Base-by-base conservation (phyloP, 768 basidiomycete genomes). In the Collybia nuda region DNA sequence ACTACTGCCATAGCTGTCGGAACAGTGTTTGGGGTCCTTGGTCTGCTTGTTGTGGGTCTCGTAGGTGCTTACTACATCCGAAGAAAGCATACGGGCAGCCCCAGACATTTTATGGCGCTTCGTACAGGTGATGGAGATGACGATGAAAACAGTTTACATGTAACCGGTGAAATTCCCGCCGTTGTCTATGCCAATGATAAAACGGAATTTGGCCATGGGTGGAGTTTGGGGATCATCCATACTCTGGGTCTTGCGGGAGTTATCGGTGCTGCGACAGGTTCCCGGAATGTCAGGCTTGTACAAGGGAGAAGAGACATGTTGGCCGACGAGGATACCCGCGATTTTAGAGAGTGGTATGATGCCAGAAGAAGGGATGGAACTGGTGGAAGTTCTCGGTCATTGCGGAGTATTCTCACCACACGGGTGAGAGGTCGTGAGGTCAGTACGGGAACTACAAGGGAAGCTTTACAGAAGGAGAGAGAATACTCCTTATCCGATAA, bases 301-400 rank as follows among this genome's bases (percentile, higher is more conserved):
- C 55, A 58, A 19, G 57, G 72, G 47, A 75, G 88, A 24, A 75
- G 78, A 24, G 87, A 91, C 61, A 90, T 91, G 79, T 77, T 90
- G 28, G 86, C 82, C 3, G 88, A 92, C 48, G 89, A 90, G 65
- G 89, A 90, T 57, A 72, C 76, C 2, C 72, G 75, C 7, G 76
- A 81, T 14, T 81, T 86, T 55, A 66, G 67, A 12, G 67, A 67
- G 18, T 72, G 71, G 68, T 73, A 71, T 39, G 64, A 67, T 50
- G 53, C 59, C 6, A 59, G 62, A 35, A 58, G 65, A 17, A 67
- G 71, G 24, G 75, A 77, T 49, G 72, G 68, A 7, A 73, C 72
- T 36, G 69, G 66, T 4, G 72, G 71, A n/a, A 78, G 81, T 44
- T 65, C 73, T 5, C 84, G 81, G 81, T 83, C 83, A 19, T 55